Evolutionary conservation across 495 filamentous ascomycete species (phyloP).

Genomic region (Recurvomyces mirabilis): DNA sequence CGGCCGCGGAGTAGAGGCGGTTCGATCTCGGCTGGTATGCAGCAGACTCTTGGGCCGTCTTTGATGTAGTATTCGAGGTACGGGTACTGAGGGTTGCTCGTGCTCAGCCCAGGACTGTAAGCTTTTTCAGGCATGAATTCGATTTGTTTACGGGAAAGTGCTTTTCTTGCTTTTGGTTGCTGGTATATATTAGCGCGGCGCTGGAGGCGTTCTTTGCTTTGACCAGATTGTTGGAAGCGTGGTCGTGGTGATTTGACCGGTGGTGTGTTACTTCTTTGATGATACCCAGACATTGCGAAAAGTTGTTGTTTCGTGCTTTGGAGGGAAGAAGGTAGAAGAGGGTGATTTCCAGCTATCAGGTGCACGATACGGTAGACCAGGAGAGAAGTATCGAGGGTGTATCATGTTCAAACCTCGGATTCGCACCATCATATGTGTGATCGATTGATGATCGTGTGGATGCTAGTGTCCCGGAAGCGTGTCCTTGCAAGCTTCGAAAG

Average conservation of each 20-base stretch:
- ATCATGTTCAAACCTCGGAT: too few species aligned
- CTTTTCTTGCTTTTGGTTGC: neutral
- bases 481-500: too few species aligned
- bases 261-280: neutral
- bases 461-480: too few species aligned
- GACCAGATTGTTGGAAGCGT: neutral
- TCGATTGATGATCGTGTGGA: too few species aligned
- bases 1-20: conserved; percentile 12
- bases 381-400: too few species aligned
- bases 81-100: neutral
- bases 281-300: neutral
- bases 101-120: neutral
- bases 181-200: neutral
- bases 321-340: too few species aligned
- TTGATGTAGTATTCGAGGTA: neutral
- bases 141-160: too few species aligned
- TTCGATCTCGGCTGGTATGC: conserved; percentile 2
- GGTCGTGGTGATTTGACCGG: neutral
- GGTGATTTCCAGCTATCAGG: too few species aligned
- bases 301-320: conserved; percentile 1
- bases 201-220: neutral
- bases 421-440: too few species aligned
- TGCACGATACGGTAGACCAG: too few species aligned
- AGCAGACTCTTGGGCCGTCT: conserved; percentile 8
- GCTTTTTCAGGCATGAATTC: too few species aligned